phyloP scores from a whole-genome alignment of 73 alveolate species.

The Uronychia setigera region DNA sequence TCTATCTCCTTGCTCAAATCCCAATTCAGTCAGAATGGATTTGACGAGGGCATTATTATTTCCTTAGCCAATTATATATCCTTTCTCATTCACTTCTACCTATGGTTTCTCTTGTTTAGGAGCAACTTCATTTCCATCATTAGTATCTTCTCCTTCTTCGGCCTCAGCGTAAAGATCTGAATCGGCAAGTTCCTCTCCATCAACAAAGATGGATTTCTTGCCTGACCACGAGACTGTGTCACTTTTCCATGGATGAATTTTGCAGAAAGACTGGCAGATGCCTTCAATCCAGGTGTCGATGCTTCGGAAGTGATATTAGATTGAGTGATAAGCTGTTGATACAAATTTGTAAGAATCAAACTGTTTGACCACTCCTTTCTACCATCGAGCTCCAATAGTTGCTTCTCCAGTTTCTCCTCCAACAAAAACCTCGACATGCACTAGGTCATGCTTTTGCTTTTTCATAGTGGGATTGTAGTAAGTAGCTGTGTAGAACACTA shows the following conservation, averaged over 20 bases:
- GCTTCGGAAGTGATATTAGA: slow-evolving; percentile 78
- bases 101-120: background rate
- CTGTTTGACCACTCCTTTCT: slow-evolving; percentile 76
- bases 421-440: slow-evolving; percentile 87
- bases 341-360: slow-evolving; percentile 84
- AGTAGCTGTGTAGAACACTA: slow-evolving; percentile 49
- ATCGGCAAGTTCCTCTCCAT: slow-evolving; percentile 56
- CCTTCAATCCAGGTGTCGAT: slow-evolving; percentile 92
- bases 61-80: slow-evolving; percentile 46
- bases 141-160: slow-evolving; percentile 20
- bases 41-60: slow-evolving; percentile 46
- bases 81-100: background rate
- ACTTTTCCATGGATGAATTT: slow-evolving; percentile 77
- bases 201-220: slow-evolving; percentile 60
- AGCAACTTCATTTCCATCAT: slow-evolving; percentile 4
- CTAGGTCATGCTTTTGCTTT: slow-evolving; percentile 81
- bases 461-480: slow-evolving; percentile 73
- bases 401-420: slow-evolving; percentile 88
- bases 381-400: slow-evolving; percentile 87
- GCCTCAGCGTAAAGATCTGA: slow-evolving; percentile 58
- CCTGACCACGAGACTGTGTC: slow-evolving; percentile 46
- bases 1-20: slow-evolving; percentile 28
- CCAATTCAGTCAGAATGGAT: slow-evolving; percentile 7
- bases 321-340: slow-evolving; percentile 73
- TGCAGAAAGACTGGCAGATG: slow-evolving; percentile 74